These are phyloP conservation scores for Trichoderma breve DNA, from an alignment of 2,329 filamentous ascomycete species.

Conservation along the genomic window DNA sequence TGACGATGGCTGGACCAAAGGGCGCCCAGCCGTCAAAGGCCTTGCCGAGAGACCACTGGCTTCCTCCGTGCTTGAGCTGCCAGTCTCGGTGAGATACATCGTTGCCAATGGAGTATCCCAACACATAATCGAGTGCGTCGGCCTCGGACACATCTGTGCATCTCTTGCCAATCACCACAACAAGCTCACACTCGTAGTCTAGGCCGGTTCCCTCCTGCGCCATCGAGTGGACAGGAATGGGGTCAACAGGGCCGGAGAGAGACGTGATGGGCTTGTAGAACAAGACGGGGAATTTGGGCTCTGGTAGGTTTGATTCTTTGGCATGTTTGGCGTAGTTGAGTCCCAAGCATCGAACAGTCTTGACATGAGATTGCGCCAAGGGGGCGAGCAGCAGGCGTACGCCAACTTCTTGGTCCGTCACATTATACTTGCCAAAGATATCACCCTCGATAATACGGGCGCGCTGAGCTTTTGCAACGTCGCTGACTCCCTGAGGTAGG, in stretches of 20 bases:
- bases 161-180: conserved; percentile 67
- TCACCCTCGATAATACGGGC: conserved; percentile 64
- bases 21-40: conserved; percentile 76
- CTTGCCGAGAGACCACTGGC: conserved; percentile 71
- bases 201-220: conserved; percentile 65
- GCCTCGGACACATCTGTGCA: conserved; percentile 64
- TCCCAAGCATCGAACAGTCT: conserved; percentile 66
- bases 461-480: conserved; percentile 59
- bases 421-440: conserved; percentile 62
- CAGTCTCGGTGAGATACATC: conserved; percentile 79
- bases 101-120: conserved; percentile 74
- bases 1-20: conserved; percentile 69
- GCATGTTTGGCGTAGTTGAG: conserved; percentile 73
- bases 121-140: conserved; percentile 66
- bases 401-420: conserved; percentile 60
- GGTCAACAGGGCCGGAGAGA: conserved; percentile 61
- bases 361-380: conserved; percentile 59
- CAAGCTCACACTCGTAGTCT: conserved; percentile 80
- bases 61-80: conserved; percentile 65
- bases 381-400: conserved; percentile 61
- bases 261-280: conserved; percentile 65
- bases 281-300: conserved; percentile 68
- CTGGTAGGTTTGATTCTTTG: conserved; percentile 64
- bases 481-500: conserved; percentile 57
- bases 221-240: conserved; percentile 63